These are phyloP conservation scores for Candida takata DNA, from an alignment of 805 yeast genomes.

Conservation along the genomic window DNA sequence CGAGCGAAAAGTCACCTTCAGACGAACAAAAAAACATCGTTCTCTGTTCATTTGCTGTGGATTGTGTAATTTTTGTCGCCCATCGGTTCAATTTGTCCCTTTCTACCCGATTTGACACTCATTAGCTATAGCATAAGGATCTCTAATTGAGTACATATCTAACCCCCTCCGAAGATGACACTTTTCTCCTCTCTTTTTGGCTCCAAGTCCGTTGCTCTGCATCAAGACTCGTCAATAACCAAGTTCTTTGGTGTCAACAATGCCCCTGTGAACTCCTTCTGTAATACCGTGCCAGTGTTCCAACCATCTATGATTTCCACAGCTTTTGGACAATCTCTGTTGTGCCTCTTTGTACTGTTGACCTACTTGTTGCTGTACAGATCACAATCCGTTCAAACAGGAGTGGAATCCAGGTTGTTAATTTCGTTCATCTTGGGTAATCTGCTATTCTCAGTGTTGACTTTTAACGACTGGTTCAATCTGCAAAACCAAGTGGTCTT, in stretches of 20 bases:
- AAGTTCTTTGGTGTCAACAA: conserved; percentile 20
- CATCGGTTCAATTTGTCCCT: too few relatives aligned
- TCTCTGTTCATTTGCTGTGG: too few relatives aligned
- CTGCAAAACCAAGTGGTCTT: conserved; percentile 17
- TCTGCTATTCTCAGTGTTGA: conserved; percentile 7
- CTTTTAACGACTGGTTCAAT: conserved; percentile 23
- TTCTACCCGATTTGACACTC: too few relatives aligned
- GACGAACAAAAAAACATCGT: too few relatives aligned
- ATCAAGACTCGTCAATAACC: conserved; percentile 6
- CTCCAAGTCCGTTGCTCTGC: conserved; percentile 6
- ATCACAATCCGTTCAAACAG: conserved; percentile 4
- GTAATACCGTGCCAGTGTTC: conserved; percentile 16
- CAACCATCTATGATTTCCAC: conserved; percentile 23
- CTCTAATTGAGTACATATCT: background rate
- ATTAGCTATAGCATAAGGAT: too few relatives aligned
- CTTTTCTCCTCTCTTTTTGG: conserved; percentile 5
- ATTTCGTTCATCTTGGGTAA: conserved; percentile 18
- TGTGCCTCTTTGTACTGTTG: conserved; percentile 9
- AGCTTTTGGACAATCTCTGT: conserved; percentile 18
- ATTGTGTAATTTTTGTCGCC: too few relatives aligned
- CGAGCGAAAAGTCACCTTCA: too few relatives aligned
- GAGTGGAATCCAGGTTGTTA: conserved; percentile 20
- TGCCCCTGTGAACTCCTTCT: conserved; percentile 21
- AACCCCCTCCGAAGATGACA: conserved; percentile 1
- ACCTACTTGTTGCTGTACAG: conserved; percentile 11